Evolutionary conservation across 352 stramenopile genomes (phyloP), one percentile per base, ranked within the genome.

Genomic region (Plasmopara halstedii): DNA sequence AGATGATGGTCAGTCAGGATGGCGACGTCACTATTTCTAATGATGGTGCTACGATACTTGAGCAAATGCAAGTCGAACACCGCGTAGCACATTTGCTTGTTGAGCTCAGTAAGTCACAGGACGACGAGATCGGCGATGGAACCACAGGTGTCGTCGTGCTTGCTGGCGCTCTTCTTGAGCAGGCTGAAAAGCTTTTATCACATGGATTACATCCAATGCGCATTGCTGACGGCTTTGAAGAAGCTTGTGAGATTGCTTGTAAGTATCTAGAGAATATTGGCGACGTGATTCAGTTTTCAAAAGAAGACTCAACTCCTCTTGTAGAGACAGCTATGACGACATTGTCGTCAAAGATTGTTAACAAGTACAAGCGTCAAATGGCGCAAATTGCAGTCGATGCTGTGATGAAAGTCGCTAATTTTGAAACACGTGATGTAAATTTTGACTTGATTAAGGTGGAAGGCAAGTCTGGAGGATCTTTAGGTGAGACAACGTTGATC

Each of bases 371-470:
- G 74, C 78, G 82, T n/a, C 86, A 99, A 73, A 99, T 99, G 96
- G 96, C 96, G 13, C 70, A 98, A 59, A 99, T 99, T 69, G 95
- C 96, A 1, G 96, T 99, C 19, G 77, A 98, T 50, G 96, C 97
- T 5, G 96, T 99, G 19, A 77, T 98, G 36, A 91, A 95, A 43
- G 97, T 99, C 11, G 95, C 96, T 19, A 97, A 99, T 80, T 83
- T 99, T 44, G 96, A 99, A 59, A 95, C 95, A 23, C 83, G 96
- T 20, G 96, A 99, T 69, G 96, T 99, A 29, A 99, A 99, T 78
- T 99, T 99, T 62, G 96, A 99, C 46, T 88, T 99, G 73, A 99
- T 99, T 76, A 99, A 99, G 76, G 76, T 99, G 60, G 95, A 99
- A 62, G 96, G 95, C 50, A 99, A 99, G 71, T 76, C 95, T 0